Base-by-base conservation (phyloP, 768 basidiomycete species). In the Serendipita sp. region DNA sequence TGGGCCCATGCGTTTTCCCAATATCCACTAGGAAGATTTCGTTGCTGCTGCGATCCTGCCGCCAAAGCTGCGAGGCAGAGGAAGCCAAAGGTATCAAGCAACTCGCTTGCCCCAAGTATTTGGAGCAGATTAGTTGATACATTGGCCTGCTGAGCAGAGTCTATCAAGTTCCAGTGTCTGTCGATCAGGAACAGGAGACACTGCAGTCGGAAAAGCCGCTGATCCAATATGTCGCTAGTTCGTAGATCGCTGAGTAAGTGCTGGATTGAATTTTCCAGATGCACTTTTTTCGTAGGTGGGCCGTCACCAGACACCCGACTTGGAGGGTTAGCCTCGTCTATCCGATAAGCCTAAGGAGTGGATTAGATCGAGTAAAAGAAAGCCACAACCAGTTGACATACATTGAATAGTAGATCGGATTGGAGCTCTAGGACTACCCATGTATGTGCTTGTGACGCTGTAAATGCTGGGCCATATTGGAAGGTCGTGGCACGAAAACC, bases 361-460 rank as follows among this genome's bases (percentile, higher is more conserved):
- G 55, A 69, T 66, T 27, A 43, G 33, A 62, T 27, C 34, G 34
- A 55, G 34, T 36, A 48, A 8, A 29, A 62, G 48, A 65, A 58
- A 23, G 29, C 52, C 18, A 53, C 4, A 53, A 23, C 23, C 23
- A 23, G 23, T 23, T 65, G 65, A 68, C 75, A 64, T 69, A 89
- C 90, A 76, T 84, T 81, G 62, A 78, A 78, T 3, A 83, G 79
- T 70, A 86, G 87, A 71, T 91, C 88, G 2, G 90, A 87, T 65
- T 88, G 87, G 23, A 94, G 74, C 71, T 91, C 85, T 3, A 92
- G 74, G 3, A 86, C 76, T 3, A 83, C 80, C 93, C 93, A 96
- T 0, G 84, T 78, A 36, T 88, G 72, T 0, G 88, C 88, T 71
- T 91, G 86, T 18, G 71, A 76, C 0, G 77, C 66, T 65, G 83